Percentiles rank a stretch among this genome's conserved stretches.
These are phyloP conservation scores for Nidula microcarpa DNA, from an alignment of 768 basidiomycete species.

Conservation along the genomic window DNA sequence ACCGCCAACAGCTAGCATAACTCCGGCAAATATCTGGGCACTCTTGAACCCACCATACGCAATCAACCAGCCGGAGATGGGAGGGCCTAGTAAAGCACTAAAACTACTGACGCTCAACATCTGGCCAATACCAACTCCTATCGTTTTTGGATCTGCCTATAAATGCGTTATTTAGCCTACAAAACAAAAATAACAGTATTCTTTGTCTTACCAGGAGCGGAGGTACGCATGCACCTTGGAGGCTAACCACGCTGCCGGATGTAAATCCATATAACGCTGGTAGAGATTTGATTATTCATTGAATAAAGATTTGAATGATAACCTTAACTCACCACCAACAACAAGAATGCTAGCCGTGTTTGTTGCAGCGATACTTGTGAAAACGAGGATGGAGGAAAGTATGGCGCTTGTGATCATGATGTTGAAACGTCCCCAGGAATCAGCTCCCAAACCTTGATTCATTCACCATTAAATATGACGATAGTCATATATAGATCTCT, in stretches of 20 bases:
- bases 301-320: not conserved
- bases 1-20: slow-evolving; percentile 7
- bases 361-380: slow-evolving; percentile 11
- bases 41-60: slow-evolving; percentile 8
- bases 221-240: slow-evolving; percentile 12
- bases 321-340: not conserved
- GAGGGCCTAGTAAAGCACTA: slow-evolving; percentile 6
- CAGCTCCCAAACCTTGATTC: slow-evolving; percentile 8
- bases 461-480: not conserved
- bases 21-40: slow-evolving; percentile 12
- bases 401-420: slow-evolving; percentile 8
- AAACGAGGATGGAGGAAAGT: slow-evolving; percentile 6
- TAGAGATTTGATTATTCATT: not conserved
- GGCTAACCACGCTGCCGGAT: slow-evolving; percentile 9
- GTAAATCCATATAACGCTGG: slow-evolving; percentile 12
- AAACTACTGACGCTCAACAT: slow-evolving; percentile 7
- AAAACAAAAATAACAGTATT: not conserved
- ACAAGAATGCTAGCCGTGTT: slow-evolving; percentile 10
- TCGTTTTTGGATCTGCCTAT: slow-evolving; percentile 12
- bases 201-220: slow-evolving; percentile 7
- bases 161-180: not conserved
- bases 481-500: slow-evolving; percentile 3
- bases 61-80: slow-evolving; percentile 11
- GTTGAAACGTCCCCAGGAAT: slow-evolving; percentile 13
- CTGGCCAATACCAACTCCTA: slow-evolving; percentile 11